Conservation (phyloP, 305 asterid genomes). For the Coffea humblotiana region DNA sequence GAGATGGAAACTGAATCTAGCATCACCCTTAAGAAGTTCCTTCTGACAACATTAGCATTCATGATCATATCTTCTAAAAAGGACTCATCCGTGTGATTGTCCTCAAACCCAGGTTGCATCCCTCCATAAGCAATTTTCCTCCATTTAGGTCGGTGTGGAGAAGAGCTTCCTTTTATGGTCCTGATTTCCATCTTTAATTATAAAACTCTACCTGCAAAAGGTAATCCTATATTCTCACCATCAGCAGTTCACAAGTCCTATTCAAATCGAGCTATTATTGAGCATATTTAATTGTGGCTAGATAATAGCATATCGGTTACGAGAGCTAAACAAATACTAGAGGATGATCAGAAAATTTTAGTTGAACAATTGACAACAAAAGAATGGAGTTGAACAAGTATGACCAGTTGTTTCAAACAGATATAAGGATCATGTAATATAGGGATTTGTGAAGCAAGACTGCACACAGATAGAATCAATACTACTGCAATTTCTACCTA, state of each 20-base stretch:
- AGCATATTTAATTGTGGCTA: background rate
- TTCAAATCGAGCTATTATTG: background rate
- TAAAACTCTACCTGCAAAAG: slow-evolving; percentile 16
- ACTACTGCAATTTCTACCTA: background rate
- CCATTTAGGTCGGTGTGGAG: slow-evolving; percentile 59
- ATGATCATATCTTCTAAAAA: slow-evolving; percentile 90
- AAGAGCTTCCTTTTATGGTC: slow-evolving; percentile 28
- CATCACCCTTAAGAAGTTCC: slow-evolving; percentile 79
- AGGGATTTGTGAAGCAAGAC: background rate
- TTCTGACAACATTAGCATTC: slow-evolving; percentile 90
- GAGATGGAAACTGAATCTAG: slow-evolving; percentile 81
- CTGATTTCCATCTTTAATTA: slow-evolving; percentile 43
- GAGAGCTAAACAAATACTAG: background rate
- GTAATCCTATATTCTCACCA: background rate
- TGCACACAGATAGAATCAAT: background rate
- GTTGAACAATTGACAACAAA: background rate
- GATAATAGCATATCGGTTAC: background rate
- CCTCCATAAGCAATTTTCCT: slow-evolving; percentile 92
- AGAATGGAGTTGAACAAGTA: background rate
- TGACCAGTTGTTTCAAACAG: background rate
- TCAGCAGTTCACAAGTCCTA: background rate
- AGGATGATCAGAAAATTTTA: background rate
- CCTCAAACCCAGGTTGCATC: slow-evolving; percentile 88
- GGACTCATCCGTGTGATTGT: slow-evolving; percentile 86
- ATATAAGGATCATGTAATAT: background rate